Evolutionary conservation across 495 filamentous ascomycete species (phyloP).

Genomic region (Clavariopsis aquatica): DNA sequence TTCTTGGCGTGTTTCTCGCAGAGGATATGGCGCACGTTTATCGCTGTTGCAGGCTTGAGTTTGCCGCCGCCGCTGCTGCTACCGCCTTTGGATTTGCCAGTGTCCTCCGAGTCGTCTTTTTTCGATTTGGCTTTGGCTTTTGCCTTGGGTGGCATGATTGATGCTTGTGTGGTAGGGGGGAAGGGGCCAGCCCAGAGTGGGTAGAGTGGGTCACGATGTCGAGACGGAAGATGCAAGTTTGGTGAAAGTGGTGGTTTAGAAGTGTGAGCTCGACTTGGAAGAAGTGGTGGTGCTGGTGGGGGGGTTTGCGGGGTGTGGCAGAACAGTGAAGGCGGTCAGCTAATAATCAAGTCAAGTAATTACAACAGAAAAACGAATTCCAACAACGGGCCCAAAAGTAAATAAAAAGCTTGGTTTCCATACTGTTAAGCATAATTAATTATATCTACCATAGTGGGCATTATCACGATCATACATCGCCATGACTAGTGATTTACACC

Average conservation of each 20-base stretch:
- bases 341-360: too few species aligned
- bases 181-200: too few species aligned
- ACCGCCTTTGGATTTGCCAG: constrained; percentile 51
- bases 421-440: too few species aligned
- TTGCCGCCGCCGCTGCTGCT: constrained; percentile 55
- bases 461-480: too few species aligned
- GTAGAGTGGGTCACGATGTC: too few species aligned
- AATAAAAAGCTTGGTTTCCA: too few species aligned
- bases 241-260: not conserved
- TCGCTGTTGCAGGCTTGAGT: constrained; percentile 72
- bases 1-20: constrained; percentile 88
- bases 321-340: constrained; percentile 5
- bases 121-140: constrained; percentile 51
- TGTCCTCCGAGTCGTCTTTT: constrained; percentile 33
- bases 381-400: too few species aligned
- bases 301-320: not conserved
- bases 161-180: not conserved
- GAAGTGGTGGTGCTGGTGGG: not conserved
- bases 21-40: constrained; percentile 88
- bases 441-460: too few species aligned
- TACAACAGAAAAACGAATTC: too few species aligned
- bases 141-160: constrained; percentile 62
- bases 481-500: too few species aligned
- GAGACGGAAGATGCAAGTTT: not conserved
- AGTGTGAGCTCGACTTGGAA: not conserved